These are phyloP conservation scores for Globisporangium nodosum DNA, from an alignment of 352 stramenopile species.

Conservation along the genomic window DNA sequence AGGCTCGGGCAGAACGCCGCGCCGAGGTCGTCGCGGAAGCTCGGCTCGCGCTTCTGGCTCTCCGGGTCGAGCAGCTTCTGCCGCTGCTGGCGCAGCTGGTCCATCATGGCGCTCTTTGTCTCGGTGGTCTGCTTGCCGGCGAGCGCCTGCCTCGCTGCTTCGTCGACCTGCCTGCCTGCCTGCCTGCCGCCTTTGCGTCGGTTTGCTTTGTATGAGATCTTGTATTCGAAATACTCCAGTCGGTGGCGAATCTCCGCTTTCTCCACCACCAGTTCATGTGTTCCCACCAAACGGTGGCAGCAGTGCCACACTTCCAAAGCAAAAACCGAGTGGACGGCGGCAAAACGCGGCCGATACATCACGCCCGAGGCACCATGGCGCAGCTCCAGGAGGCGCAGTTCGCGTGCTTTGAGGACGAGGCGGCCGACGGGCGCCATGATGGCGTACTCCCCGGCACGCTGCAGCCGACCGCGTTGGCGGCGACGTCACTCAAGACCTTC, in stretches of 20 bases:
- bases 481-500: constrained; percentile 15
- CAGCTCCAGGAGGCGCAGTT: constrained; percentile 65
- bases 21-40: constrained; percentile 21
- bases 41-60: constrained; percentile 27
- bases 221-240: too few relatives aligned
- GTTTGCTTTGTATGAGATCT: background rate
- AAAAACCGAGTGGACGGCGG: constrained; percentile 12
- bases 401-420: constrained; percentile 65
- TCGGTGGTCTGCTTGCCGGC: background rate
- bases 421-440: background rate
- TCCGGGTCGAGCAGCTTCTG: constrained; percentile 81
- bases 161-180: too few relatives aligned
- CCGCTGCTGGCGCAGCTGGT: constrained; percentile 57
- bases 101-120: constrained; percentile 35
- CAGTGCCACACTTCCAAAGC: background rate
- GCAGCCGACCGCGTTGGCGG: constrained; percentile 9
- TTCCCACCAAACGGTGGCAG: background rate
- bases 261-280: too few relatives aligned
- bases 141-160: background rate
- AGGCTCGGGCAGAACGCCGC: constrained; percentile 55
- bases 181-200: background rate
- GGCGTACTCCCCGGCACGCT: background rate
- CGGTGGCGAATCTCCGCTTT: too few relatives aligned
- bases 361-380: constrained; percentile 17
- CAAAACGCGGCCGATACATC: constrained; percentile 4